Evolutionary conservation across 2,329 filamentous ascomycete genomes (phyloP).

Genomic region (Verticillium tricorpus): DNA sequence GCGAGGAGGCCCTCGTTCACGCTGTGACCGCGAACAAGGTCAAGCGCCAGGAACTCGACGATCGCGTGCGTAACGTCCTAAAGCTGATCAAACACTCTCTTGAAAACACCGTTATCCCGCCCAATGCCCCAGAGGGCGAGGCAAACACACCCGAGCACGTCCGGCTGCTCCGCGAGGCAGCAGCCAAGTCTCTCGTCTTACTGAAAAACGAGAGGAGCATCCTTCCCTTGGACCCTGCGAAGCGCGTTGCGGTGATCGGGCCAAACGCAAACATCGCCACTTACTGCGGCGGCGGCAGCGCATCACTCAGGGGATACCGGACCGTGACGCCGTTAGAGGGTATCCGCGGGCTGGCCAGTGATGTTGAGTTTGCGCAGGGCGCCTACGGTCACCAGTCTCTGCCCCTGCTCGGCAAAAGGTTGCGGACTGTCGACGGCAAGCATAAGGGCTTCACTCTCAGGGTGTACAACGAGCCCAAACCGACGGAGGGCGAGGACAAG

Average conservation of each 20-base stretch:
- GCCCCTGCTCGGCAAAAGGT: constrained; percentile 21
- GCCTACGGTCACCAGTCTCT: constrained; percentile 25
- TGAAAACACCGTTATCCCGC: not conserved
- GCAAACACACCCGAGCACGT: constrained; percentile 2
- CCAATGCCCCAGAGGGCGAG: not conserved
- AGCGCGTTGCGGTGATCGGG: constrained; percentile 35
- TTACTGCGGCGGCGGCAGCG: constrained; percentile 26
- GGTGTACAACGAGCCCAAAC: constrained; percentile 15
- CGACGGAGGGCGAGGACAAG: constrained; percentile 1
- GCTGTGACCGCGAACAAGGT: constrained; percentile 3
- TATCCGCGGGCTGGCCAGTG: constrained; percentile 16
- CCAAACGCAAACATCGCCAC: constrained; percentile 40
- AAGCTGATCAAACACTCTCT: constrained; percentile 19
- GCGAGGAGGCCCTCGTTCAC: not conserved
- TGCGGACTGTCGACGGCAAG: constrained; percentile 14
- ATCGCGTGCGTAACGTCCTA: constrained; percentile 21
- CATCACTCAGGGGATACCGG: constrained; percentile 24
- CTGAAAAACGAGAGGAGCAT: constrained; percentile 3
- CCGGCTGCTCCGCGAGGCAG: constrained; percentile 1
- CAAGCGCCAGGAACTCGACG: constrained; percentile 1
- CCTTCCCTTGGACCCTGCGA: not conserved
- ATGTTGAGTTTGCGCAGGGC: not conserved
- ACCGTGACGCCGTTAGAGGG: constrained; percentile 23
- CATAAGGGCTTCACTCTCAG: constrained; percentile 9
- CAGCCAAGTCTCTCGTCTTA: constrained; percentile 1